Evolutionary conservation across 2,329 filamentous ascomycete genomes (phyloP).

Genomic region (Cyanodermella asteris): DNA sequence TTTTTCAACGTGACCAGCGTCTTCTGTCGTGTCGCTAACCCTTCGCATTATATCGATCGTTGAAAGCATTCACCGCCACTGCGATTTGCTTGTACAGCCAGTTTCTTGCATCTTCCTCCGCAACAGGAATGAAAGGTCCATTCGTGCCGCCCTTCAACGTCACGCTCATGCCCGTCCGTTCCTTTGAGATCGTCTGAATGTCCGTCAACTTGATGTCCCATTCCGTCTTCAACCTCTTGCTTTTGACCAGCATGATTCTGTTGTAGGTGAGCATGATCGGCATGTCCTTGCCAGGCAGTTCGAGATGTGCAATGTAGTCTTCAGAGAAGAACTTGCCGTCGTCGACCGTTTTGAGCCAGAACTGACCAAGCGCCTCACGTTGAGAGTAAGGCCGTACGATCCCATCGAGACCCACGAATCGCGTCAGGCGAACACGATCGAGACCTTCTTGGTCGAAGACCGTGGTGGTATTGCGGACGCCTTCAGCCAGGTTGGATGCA

Average conservation of each 20-base stretch:
- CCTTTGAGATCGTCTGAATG: constrained; percentile 90
- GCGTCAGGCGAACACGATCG: constrained; percentile 78
- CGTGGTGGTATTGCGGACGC: constrained; percentile 94
- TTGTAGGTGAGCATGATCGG: constrained; percentile 74
- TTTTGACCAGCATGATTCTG: constrained; percentile 75
- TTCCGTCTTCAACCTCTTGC: constrained; percentile 64
- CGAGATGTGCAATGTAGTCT: constrained; percentile 87
- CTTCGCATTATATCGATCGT: constrained; percentile 43
- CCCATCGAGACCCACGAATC: constrained; percentile 80
- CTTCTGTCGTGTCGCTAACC: no score
- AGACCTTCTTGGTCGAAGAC: constrained; percentile 91
- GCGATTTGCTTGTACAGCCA: constrained; percentile 46
- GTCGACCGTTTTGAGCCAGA: constrained; percentile 96
- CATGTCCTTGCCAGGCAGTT: constrained; percentile 72
- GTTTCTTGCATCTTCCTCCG: constrained; percentile 56
- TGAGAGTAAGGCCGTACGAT: constrained; percentile 88
- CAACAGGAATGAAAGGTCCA: constrained; percentile 82
- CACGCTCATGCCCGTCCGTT: constrained; percentile 80
- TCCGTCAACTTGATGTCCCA: constrained; percentile 96
- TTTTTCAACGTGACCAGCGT: no score
- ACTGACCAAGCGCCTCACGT: constrained; percentile 86
- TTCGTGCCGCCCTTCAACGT: constrained; percentile 75
- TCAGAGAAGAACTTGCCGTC: constrained; percentile 97
- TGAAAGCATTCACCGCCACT: constrained; percentile 44
- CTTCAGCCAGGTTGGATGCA: constrained; percentile 89